phyloP scores from a whole-genome alignment of 1,284 basidiomycete species.

The Trametes hirsuta region DNA sequence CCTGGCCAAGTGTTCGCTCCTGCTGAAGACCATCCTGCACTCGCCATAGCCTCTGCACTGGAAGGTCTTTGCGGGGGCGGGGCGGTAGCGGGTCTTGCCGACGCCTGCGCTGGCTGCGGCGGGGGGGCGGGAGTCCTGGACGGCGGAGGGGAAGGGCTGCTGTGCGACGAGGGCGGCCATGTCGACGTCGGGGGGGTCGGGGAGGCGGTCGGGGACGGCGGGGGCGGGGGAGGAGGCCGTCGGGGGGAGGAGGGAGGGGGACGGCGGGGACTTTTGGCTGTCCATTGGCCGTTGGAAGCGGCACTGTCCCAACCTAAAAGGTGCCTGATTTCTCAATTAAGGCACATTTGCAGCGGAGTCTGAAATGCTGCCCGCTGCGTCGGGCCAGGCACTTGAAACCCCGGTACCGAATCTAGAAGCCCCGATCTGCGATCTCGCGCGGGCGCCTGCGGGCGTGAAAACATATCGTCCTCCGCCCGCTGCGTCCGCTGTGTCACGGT shows the following conservation, averaged over 20 bases:
- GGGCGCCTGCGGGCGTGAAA: conserved; percentile 8
- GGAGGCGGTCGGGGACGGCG: conserved; percentile 1
- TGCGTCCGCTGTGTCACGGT: neutral
- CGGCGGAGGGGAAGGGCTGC: conserved; percentile 10
- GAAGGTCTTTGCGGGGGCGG: conserved; percentile 88
- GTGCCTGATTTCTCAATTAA: conserved; percentile 38
- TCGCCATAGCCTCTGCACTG: conserved; percentile 94
- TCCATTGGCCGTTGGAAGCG: conserved; percentile 32
- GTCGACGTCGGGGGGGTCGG: conserved; percentile 4
- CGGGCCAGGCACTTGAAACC: conserved; percentile 31
- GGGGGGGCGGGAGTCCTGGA: conserved; percentile 10
- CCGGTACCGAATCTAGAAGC: conserved; percentile 29
- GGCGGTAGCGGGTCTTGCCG: conserved; percentile 66
- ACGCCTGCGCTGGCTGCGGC: conserved; percentile 29
- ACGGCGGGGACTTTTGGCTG: conserved; percentile 32
- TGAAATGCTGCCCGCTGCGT: conserved; percentile 18
- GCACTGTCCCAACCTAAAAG: conserved; percentile 36
- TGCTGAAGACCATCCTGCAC: conserved; percentile 94
- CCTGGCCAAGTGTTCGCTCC: conserved; percentile 93
- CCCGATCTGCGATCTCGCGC: conserved; percentile 6
- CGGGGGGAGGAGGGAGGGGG: neutral
- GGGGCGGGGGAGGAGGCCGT: neutral
- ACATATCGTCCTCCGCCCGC: conserved; percentile 16
- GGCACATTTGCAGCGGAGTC: conserved; percentile 30
- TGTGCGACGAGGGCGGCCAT: conserved; percentile 33